Base-by-base conservation (phyloP, 164 flowering plant genomes). In the Saururus chinensis region DNA sequence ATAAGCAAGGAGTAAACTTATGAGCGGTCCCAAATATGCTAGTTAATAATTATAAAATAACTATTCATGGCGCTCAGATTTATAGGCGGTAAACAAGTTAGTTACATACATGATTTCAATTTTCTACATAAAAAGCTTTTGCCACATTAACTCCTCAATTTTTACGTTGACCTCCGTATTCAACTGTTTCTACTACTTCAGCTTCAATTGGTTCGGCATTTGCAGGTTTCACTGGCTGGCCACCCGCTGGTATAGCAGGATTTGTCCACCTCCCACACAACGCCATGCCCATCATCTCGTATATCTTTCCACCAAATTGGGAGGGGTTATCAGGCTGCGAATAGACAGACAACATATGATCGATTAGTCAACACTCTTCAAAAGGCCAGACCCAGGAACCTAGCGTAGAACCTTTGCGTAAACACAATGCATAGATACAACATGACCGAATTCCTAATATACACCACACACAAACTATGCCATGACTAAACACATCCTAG, bases 301-400 rank as follows among this genome's bases (percentile, higher is more conserved):
- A 91, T 65, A 95, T 90, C 76, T 95, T 95, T n/a, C 89, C 96
- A 53, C 97, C 93, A 41, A 95, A 89, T 64, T 95, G 78, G 0
- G 97, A 81, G 23, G 99, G 99, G 76, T 87, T 84, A 57, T 95
- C 99, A 56, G 97, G 95, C 99, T 95, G 92, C 75, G 69, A 51
- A 30, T n/a, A 30, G 37, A 10, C 63, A 48, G 22, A 53, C 37
- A 30, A 30, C 4, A 30, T 30, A 2, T 2, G 37, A 2, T 2
- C 37, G 6, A 30, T 2, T 30, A 30, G 6, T 30, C 6, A 30
- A 30, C 37, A 30, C 6, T 30, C 37, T 30, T 30, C 37, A 30
- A 30, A 30, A 30, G 37, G 37, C 37, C n/a, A n/a, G n/a, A n/a
- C n/a, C n/a, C n/a, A n/a, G n/a, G n/a, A n/a, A n/a, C 37, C 37